Evolutionary conservation across 495 filamentous ascomycete genomes (phyloP).

Genomic region (Thermothielavioides terrestris): DNA sequence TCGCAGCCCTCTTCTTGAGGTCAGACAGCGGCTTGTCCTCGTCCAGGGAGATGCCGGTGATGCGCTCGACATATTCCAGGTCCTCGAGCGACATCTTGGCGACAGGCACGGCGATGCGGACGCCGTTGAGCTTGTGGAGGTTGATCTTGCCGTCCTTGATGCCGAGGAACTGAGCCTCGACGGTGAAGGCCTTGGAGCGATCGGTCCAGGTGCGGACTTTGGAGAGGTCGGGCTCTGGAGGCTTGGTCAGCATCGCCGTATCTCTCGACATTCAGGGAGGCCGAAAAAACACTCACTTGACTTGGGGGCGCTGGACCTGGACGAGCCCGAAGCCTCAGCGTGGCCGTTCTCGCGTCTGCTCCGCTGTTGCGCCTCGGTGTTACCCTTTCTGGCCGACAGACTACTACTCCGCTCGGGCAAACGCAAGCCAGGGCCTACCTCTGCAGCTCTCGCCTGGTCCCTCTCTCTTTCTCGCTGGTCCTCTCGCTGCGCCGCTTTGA

Average conservation of each 20-base stretch:
- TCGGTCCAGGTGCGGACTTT: conserved; percentile 93
- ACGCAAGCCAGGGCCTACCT: conserved; percentile 69
- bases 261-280: not conserved
- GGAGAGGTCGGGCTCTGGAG: conserved; percentile 66
- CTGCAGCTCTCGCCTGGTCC: conserved; percentile 38
- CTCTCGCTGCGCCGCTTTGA: conserved; percentile 49
- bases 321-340: conserved; percentile 32
- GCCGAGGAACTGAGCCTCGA: conserved; percentile 94
- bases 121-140: conserved; percentile 93
- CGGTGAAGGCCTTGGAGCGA: conserved; percentile 87
- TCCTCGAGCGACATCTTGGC: conserved; percentile 92
- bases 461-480: conserved; percentile 43
- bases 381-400: conserved; percentile 49
- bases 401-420: conserved; percentile 63
- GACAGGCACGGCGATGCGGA: conserved; percentile 95
- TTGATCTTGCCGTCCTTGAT: conserved; percentile 94
- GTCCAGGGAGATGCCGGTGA: conserved; percentile 80
- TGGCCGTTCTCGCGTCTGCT: conserved; percentile 56
- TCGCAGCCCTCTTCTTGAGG: conserved; percentile 43
- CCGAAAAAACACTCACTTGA: conserved; percentile 53
- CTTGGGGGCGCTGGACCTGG: conserved; percentile 46
- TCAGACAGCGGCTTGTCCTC: conserved; percentile 93
- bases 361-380: conserved; percentile 54
- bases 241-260: not conserved
- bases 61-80: conserved; percentile 83